Evolutionary conservation across 2,329 filamentous ascomycete genomes (phyloP).

Genomic region (Fusarium xyrophilum): DNA sequence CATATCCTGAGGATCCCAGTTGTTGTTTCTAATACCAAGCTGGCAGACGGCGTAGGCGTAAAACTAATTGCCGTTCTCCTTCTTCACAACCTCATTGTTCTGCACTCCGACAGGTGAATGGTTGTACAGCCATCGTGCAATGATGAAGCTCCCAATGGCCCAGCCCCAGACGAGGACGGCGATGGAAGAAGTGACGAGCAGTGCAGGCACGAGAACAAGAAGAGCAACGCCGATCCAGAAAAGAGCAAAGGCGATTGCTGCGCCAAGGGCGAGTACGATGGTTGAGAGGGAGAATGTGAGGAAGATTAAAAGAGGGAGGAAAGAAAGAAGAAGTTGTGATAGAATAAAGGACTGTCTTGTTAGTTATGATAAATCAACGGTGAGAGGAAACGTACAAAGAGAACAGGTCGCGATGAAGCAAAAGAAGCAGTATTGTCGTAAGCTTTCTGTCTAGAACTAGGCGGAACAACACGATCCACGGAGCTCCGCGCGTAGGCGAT

Average conservation of each 20-base stretch:
- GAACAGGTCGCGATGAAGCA: constrained; percentile 68
- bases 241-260: constrained; percentile 69
- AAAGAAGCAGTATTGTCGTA: constrained; percentile 62
- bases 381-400: constrained; percentile 63
- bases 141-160: constrained; percentile 66
- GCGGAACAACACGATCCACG: constrained; percentile 62
- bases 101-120: constrained; percentile 40
- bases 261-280: constrained; percentile 66
- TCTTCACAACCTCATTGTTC: constrained; percentile 37
- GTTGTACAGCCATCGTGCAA: constrained; percentile 56
- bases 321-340: constrained; percentile 68
- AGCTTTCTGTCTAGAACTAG: constrained; percentile 64
- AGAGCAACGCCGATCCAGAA: constrained; percentile 73
- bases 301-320: constrained; percentile 74
- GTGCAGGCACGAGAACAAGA: constrained; percentile 70
- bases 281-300: constrained; percentile 68
- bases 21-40: constrained; percentile 1
- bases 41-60: constrained; percentile 8
- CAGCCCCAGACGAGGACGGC: constrained; percentile 72
- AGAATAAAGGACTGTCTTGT: constrained; percentile 68
- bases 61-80: constrained; percentile 31
- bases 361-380: neutral
- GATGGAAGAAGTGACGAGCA: constrained; percentile 69
- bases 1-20: constrained; percentile 22
- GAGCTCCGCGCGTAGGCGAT: constrained; percentile 53